Percentiles rank a stretch among this genome's conserved stretches.
Evolutionary conservation across 768 basidiomycete genomes (phyloP).

Genomic region (Boletus rex-veris): DNA sequence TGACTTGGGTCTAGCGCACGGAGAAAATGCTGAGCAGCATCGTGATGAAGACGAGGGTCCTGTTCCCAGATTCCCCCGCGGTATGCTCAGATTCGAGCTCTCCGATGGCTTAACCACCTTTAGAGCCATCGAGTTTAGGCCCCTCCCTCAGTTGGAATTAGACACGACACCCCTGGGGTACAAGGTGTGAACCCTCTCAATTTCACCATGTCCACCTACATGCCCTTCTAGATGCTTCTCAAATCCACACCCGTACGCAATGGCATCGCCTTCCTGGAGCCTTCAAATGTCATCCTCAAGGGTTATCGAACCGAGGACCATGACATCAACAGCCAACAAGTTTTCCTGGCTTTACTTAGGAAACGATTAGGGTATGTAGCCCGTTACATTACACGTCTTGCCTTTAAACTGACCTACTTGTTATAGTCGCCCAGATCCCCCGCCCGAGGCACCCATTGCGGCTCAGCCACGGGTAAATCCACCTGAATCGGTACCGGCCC

Average conservation of each 20-base stretch:
- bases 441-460: slow-evolving; percentile 7
- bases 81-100: slow-evolving; percentile 72
- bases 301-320: slow-evolving; percentile 65
- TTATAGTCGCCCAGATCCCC: slow-evolving; percentile 26
- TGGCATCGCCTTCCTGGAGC: slow-evolving; percentile 77
- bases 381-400: not conserved
- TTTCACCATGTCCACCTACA: not conserved
- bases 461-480: slow-evolving; percentile 11
- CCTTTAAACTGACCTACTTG: not conserved
- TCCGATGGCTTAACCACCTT: slow-evolving; percentile 72
- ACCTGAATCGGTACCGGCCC: slow-evolving; percentile 15
- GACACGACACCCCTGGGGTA: slow-evolving; percentile 77
- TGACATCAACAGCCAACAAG: slow-evolving; percentile 50
- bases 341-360: slow-evolving; percentile 62
- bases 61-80: slow-evolving; percentile 76
- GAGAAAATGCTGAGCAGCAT: slow-evolving; percentile 44
- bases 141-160: slow-evolving; percentile 60
- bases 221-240: slow-evolving; percentile 54
- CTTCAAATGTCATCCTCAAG: slow-evolving; percentile 55
- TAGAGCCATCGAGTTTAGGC: slow-evolving; percentile 75
- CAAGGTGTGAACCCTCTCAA: slow-evolving; percentile 51
- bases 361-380: slow-evolving; percentile 61
- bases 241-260: slow-evolving; percentile 63
- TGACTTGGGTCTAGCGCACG: slow-evolving; percentile 40
- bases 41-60: slow-evolving; percentile 63